Evolutionary conservation across 2,329 filamentous ascomycete genomes (phyloP).

Genomic region (Colletotrichum lupini): DNA sequence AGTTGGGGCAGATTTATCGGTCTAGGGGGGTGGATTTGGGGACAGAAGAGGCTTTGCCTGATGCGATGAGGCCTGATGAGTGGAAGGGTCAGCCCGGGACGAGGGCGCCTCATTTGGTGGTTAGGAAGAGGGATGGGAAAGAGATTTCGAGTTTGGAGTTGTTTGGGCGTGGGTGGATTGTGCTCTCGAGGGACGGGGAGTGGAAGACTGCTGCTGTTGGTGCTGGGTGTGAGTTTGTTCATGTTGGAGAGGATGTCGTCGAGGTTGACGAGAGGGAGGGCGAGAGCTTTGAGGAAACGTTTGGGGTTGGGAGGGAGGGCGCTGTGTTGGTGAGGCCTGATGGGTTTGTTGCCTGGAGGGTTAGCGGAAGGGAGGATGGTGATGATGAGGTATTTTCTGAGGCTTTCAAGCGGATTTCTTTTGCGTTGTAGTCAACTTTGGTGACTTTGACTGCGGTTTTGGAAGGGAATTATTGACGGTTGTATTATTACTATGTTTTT

Average conservation of each 20-base stretch:
- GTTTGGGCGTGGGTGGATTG: slow-evolving; percentile 38
- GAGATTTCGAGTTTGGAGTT: slow-evolving; percentile 1
- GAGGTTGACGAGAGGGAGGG: neutral
- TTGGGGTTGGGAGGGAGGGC: neutral
- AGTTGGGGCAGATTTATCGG: slow-evolving; percentile 19
- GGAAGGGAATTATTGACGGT: too few relatives aligned
- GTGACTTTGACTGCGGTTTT: too few relatives aligned
- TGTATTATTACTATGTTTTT: too few relatives aligned
- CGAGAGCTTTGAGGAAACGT: neutral
- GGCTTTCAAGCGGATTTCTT: neutral
- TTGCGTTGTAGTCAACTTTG: neutral
- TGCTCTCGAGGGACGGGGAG: slow-evolving; percentile 51
- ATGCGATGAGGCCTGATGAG: slow-evolving; percentile 36
- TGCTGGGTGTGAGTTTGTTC: slow-evolving; percentile 6
- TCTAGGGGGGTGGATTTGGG: neutral
- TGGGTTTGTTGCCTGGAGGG: slow-evolving; percentile 14
- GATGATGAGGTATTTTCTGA: neutral
- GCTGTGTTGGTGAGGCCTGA: slow-evolving; percentile 17
- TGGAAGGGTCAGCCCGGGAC: slow-evolving; percentile 40
- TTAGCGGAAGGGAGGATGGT: neutral
- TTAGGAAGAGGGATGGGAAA: slow-evolving; percentile 1
- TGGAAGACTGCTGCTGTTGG: slow-evolving; percentile 34
- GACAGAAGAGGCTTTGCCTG: neutral
- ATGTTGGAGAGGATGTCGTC: neutral
- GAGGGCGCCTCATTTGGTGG: slow-evolving; percentile 37